Conservation (phyloP, 768 basidiomycete genomes). For the Plicaturopsis crispa region DNA sequence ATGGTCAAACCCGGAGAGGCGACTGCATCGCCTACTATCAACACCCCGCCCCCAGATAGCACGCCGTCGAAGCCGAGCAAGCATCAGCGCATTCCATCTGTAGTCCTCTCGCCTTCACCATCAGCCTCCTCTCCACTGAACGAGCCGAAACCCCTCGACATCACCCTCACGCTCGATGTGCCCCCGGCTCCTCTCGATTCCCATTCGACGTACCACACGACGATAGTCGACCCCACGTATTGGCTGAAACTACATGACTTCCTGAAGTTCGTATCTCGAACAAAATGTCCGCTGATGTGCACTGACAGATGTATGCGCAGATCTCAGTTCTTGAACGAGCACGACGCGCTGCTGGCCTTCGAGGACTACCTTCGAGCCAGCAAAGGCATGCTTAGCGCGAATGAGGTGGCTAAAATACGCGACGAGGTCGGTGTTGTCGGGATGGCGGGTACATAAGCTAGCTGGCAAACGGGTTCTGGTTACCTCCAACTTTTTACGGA, state of each 20-base stretch:
- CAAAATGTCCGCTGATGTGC: constrained; percentile 1
- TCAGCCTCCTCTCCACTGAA: constrained; percentile 33
- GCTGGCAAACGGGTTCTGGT: too few species aligned
- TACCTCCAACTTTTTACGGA: too few species aligned
- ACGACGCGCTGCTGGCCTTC: constrained; percentile 67
- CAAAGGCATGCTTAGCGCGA: constrained; percentile 73
- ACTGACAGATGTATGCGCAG: constrained; percentile 22
- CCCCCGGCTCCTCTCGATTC: constrained; percentile 18
- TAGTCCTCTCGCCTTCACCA: constrained; percentile 73
- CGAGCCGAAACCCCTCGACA: constrained; percentile 47
- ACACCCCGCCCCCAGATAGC: constrained; percentile 16
- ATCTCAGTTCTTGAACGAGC: constrained; percentile 50
- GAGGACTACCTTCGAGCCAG: constrained; percentile 82
- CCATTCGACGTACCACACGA: constrained; percentile 48
- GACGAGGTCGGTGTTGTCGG: constrained; percentile 83
- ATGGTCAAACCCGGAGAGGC: constrained; percentile 75
- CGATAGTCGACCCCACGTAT: constrained; percentile 71
- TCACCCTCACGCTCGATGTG: constrained; percentile 62
- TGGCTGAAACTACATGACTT: constrained; percentile 69
- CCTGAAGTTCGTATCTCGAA: constrained; percentile 40
- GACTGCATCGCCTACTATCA: constrained; percentile 45
- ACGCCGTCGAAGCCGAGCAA: constrained; percentile 25
- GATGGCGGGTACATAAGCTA: constrained; percentile 69
- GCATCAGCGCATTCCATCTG: constrained; percentile 68
- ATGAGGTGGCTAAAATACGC: constrained; percentile 87